Evolutionary conservation across 2,329 filamentous ascomycete species (phyloP).

Genomic region (Pseudogymnoascus sp.): DNA sequence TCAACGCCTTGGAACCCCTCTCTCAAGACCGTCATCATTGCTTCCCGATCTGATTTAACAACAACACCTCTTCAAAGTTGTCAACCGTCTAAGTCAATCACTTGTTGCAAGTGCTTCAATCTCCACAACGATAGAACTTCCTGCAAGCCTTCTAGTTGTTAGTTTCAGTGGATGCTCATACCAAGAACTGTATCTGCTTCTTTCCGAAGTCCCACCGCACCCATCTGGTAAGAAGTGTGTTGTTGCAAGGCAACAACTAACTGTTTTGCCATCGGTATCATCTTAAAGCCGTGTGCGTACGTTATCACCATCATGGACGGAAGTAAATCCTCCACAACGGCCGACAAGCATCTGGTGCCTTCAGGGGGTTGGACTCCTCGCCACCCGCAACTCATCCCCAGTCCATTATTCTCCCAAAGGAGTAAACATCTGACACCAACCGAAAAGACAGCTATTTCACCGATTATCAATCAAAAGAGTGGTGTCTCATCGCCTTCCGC

Average conservation of each 20-base stretch:
- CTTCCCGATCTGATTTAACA: neutral
- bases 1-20: neutral
- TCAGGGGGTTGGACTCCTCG: neutral
- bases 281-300: neutral
- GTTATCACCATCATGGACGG: neutral
- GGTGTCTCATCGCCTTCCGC: neutral
- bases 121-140: neutral
- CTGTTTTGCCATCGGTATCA: neutral
- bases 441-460: neutral
- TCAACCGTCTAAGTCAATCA: neutral
- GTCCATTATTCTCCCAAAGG: neutral
- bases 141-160: neutral
- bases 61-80: neutral
- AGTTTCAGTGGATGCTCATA: neutral
- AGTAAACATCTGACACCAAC: neutral
- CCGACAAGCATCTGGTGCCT: neutral
- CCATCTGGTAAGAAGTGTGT: neutral
- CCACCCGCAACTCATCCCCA: neutral
- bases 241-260: conserved; percentile 1
- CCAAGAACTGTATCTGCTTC: neutral
- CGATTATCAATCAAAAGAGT: neutral
- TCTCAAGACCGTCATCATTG: neutral
- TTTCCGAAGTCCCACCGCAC: neutral
- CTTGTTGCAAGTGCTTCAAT: neutral
- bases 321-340: neutral